Conservation (phyloP, 371 early-diverging fungal species). For the Dinochytrium kinnereticum region DNA sequence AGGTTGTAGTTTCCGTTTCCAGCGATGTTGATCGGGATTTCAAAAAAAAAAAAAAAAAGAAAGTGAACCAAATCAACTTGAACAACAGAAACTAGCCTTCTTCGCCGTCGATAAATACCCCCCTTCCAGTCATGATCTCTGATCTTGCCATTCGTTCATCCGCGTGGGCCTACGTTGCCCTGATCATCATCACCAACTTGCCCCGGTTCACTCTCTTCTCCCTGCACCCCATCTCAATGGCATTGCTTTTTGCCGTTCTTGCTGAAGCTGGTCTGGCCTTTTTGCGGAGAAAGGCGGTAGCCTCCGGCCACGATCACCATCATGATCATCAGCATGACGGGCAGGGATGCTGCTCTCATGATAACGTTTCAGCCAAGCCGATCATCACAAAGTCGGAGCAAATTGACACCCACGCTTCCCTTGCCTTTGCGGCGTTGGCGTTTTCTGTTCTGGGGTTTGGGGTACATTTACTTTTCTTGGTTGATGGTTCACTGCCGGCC, state of each 20-base stretch:
- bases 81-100: no score
- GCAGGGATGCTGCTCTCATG: not conserved
- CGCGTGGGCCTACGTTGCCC: not conserved
- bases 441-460: not conserved
- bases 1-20: no score
- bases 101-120: no score
- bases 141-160: not conserved
- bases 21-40: no score
- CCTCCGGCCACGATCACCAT: not conserved
- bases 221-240: constrained; percentile 20
- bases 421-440: constrained; percentile 15
- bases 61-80: no score
- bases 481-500: not conserved
- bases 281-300: not conserved
- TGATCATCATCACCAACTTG: not conserved
- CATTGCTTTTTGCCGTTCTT: not conserved
- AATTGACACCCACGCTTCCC: constrained; percentile 17
- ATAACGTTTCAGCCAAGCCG: not conserved
- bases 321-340: not conserved
- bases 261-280: constrained; percentile 6
- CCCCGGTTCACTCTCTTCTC: constrained; percentile 16
- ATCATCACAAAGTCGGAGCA: not conserved
- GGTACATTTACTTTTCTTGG: not conserved
- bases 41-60: no score
- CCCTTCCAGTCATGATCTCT: constrained; percentile 1